Evolutionary conservation across 148 eudicot species (phyloP).

Genomic region (Amaranthus palmeri): DNA sequence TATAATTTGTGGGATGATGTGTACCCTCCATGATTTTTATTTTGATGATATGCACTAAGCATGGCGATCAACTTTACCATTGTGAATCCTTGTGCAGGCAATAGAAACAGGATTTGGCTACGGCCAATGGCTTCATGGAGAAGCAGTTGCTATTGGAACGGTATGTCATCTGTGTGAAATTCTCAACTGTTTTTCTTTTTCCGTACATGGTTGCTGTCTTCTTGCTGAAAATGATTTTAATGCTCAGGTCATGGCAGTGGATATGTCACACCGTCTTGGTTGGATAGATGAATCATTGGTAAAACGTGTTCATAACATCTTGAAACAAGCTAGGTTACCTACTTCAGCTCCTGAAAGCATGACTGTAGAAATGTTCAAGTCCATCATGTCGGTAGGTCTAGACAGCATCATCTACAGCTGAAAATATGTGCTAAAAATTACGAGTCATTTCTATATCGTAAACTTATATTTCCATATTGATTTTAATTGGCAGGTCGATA

Average conservation of each 20-base stretch:
- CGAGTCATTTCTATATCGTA: not conserved
- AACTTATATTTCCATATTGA: not conserved
- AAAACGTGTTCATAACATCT: slow-evolving; percentile 52
- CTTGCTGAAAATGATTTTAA: slow-evolving; percentile 5
- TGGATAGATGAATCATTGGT: slow-evolving; percentile 92
- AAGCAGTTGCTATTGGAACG: slow-evolving; percentile 97
- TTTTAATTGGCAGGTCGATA: slow-evolving; percentile 63
- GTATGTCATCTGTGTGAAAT: slow-evolving; percentile 32
- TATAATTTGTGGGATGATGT: not conserved
- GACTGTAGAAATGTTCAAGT: slow-evolving; percentile 93
- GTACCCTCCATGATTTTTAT: not conserved
- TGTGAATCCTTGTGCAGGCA: slow-evolving; percentile 50
- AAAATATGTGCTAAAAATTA: not conserved
- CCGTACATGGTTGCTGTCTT: slow-evolving; percentile 8
- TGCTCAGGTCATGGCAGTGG: slow-evolving; percentile 93
- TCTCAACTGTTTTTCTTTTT: not conserved
- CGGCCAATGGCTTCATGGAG: slow-evolving; percentile 97
- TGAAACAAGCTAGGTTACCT: slow-evolving; percentile 73
- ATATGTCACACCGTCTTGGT: slow-evolving; percentile 90
- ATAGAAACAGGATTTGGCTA: slow-evolving; percentile 88
- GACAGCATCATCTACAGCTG: not conserved
- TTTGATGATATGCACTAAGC: slow-evolving; percentile 1
- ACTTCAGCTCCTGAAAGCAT: slow-evolving; percentile 67
- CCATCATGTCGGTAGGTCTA: slow-evolving; percentile 90
- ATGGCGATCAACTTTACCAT: slow-evolving; percentile 4